These are phyloP conservation scores for Psilocybe subaeruginosa DNA, from an alignment of 768 basidiomycete genomes.

Conservation along the genomic window DNA sequence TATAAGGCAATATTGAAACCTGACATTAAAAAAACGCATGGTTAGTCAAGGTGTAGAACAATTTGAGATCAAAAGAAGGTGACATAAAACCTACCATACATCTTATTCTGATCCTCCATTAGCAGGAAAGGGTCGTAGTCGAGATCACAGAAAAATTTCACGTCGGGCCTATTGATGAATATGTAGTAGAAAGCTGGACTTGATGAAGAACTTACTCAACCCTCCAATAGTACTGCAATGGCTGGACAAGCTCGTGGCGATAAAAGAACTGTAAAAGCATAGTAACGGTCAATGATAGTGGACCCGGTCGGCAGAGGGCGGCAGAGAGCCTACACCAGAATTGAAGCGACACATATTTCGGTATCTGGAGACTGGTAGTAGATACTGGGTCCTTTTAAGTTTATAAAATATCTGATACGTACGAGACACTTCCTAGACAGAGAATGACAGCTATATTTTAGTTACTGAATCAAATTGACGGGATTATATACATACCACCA, in stretches of 20 bases:
- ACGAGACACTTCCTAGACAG: constrained; percentile 73
- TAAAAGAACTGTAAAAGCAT: constrained; percentile 71
- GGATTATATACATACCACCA: constrained; percentile 47
- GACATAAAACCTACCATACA: constrained; percentile 61
- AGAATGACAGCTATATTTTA: neutral
- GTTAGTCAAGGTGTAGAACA: neutral
- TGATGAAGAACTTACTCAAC: constrained; percentile 73
- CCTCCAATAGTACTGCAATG: constrained; percentile 88
- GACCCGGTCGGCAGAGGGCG: neutral
- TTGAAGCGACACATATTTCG: constrained; percentile 99
- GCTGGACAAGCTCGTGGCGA: constrained; percentile 76
- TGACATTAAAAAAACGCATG: constrained; percentile 21
- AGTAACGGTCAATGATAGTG: neutral
- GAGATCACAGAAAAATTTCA: constrained; percentile 87
- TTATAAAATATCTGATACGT: constrained; percentile 29
- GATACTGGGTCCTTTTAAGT: neutral
- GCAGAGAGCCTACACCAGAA: constrained; percentile 68
- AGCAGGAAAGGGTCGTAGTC: constrained; percentile 86
- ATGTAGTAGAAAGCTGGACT: no score
- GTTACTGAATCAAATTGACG: neutral
- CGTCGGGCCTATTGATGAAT: constrained; percentile 60
- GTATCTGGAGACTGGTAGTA: constrained; percentile 45
- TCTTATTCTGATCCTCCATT: constrained; percentile 85
- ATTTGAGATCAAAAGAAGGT: neutral
- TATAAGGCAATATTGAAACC: constrained; percentile 83